These are phyloP conservation scores for Aspergillus sp. DNA, from an alignment of 2,329 filamentous ascomycete species.

Conservation along the genomic window DNA sequence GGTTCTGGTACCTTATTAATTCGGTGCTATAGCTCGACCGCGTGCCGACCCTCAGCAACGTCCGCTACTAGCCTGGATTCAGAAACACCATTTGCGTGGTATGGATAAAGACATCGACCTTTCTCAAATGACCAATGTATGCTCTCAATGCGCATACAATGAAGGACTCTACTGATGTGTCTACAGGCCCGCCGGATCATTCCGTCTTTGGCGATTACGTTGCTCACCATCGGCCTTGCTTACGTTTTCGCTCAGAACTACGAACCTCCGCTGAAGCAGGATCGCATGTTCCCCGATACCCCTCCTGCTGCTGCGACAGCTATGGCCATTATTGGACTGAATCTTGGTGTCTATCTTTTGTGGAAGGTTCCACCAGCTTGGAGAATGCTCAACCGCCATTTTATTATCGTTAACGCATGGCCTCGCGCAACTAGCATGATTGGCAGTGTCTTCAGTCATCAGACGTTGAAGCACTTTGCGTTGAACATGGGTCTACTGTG, in stretches of 20 bases:
- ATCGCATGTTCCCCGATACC: slow-evolving; percentile 45
- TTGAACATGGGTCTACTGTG: slow-evolving; percentile 50
- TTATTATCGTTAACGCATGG: slow-evolving; percentile 46
- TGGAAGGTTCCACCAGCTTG: slow-evolving; percentile 51
- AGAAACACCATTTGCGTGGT: slow-evolving; percentile 36
- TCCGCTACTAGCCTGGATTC: slow-evolving; percentile 37
- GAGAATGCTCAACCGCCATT: slow-evolving; percentile 51
- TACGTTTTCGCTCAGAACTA: slow-evolving; percentile 44
- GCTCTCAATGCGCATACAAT: slow-evolving; percentile 1
- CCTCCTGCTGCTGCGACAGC: slow-evolving; percentile 49
- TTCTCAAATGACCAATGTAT: slow-evolving; percentile 30
- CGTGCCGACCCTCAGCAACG: slow-evolving; percentile 35
- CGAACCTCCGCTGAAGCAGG: slow-evolving; percentile 39
- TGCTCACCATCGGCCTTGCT: slow-evolving; percentile 35
- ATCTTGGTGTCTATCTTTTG: slow-evolving; percentile 44
- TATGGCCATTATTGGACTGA: slow-evolving; percentile 43
- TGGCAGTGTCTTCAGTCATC: slow-evolving; percentile 52
- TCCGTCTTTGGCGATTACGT: slow-evolving; percentile 36
- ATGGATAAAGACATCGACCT: slow-evolving; percentile 29
- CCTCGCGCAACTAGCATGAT: slow-evolving; percentile 48
- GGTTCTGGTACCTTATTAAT: slow-evolving; percentile 1
- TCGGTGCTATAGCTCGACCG: slow-evolving; percentile 23
- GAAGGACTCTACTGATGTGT: background rate
- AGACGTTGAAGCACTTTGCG: slow-evolving; percentile 45
- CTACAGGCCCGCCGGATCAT: slow-evolving; percentile 39